phyloP scores from a whole-genome alignment of 2,329 filamentous ascomycete genomes.

The Cylindrodendrum hubeiense region DNA sequence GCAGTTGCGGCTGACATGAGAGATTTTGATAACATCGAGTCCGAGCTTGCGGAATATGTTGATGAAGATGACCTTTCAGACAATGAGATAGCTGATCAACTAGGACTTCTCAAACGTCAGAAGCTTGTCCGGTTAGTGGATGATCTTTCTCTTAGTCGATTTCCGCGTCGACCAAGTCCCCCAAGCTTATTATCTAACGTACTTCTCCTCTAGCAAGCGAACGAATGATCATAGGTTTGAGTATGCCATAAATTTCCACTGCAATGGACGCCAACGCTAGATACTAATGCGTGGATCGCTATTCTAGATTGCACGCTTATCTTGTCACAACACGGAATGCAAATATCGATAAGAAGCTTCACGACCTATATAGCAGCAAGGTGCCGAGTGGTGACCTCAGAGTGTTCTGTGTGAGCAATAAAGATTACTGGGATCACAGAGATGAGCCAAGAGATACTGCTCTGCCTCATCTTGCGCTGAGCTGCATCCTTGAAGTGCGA shows the following conservation, averaged over 20 bases:
- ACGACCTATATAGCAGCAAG: constrained; percentile 42
- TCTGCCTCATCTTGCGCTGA: constrained; percentile 52
- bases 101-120: not conserved
- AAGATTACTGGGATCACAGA: constrained; percentile 55
- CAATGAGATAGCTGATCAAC: constrained; percentile 8
- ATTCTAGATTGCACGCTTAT: constrained; percentile 46
- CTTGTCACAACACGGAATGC: constrained; percentile 55
- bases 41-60: constrained; percentile 27
- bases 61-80: constrained; percentile 19
- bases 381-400: constrained; percentile 41
- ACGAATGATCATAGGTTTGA: constrained; percentile 33
- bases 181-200: not conserved
- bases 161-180: not conserved
- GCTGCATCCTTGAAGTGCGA: constrained; percentile 56
- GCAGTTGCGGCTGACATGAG: constrained; percentile 23
- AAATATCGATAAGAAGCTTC: constrained; percentile 47
- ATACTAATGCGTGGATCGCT: not conserved
- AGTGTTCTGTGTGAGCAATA: constrained; percentile 61
- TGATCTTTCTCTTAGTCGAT: not conserved
- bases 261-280: not conserved
- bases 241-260: constrained; percentile 36
- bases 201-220: constrained; percentile 19
- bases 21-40: constrained; percentile 12
- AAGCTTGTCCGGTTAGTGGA: constrained; percentile 5
- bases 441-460: constrained; percentile 37